phyloP scores from a whole-genome alignment of 305 asterid genomes.

The Solanum hybrid region DNA sequence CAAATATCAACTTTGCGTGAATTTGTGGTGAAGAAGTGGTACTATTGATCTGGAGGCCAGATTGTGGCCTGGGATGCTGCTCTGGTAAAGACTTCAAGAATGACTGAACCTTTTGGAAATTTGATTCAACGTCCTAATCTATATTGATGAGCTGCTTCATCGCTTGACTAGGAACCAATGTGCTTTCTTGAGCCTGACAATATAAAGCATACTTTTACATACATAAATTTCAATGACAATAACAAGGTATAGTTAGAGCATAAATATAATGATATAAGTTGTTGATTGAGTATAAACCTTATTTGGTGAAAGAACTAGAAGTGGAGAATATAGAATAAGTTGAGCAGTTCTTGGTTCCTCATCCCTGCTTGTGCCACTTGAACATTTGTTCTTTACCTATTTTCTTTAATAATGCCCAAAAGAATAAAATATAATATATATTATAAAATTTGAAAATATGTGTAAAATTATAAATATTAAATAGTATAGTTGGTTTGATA shows the following conservation, averaged over 20 bases:
- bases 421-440: too few relatives aligned
- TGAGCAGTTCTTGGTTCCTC: not conserved
- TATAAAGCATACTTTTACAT: not conserved
- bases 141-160: not conserved
- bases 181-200: not conserved
- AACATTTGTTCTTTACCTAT: not conserved
- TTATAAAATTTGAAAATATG: not conserved
- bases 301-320: not conserved
- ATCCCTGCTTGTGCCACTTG: not conserved
- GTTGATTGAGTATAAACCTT: not conserved
- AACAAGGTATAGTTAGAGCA: not conserved
- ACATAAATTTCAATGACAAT: not conserved
- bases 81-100: conserved; percentile 4
- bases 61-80: not conserved
- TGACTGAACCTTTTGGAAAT: not conserved
- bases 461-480: too few relatives aligned
- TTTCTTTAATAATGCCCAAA: not conserved
- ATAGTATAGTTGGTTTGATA: not conserved
- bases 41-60: not conserved
- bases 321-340: not conserved
- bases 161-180: not conserved
- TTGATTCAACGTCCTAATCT: not conserved
- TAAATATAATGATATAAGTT: not conserved
- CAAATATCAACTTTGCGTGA: not conserved
- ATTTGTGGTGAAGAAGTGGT: not conserved